A percentile compares a stretch with the other conserved stretches of the same genome.
These are phyloP conservation scores for Candida awuae DNA, from an alignment of 805 yeast genomes.

Conservation along the genomic window DNA sequence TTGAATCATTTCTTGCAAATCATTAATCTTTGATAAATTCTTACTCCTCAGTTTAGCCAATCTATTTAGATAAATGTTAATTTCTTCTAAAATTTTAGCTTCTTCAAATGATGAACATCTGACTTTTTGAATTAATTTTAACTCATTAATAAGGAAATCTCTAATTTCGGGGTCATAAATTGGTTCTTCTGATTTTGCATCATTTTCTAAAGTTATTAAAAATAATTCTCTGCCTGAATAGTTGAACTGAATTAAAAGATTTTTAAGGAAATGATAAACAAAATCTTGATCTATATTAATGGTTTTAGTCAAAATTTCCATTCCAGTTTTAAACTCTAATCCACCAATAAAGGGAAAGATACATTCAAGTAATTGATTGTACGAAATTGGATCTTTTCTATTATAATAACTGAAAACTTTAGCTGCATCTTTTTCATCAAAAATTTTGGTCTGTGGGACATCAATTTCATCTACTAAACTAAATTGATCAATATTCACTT, in stretches of 20 bases:
- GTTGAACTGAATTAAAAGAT: conserved; percentile 11
- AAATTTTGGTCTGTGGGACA: conserved; percentile 17
- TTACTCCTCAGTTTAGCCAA: conserved; percentile 7
- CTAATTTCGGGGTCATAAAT: conserved; percentile 14
- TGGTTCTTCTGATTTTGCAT: conserved; percentile 1
- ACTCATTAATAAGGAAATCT: conserved; percentile 15
- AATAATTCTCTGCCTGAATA: conserved; percentile 22
- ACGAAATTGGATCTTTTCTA: conserved; percentile 23
- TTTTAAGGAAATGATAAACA: conserved; percentile 17
- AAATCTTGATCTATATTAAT: conserved; percentile 19
- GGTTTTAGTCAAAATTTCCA: conserved; percentile 16
- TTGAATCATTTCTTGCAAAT: conserved; percentile 13
- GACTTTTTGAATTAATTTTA: conserved; percentile 9
- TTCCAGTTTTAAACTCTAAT: conserved; percentile 16
- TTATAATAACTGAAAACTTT: conserved; percentile 24
- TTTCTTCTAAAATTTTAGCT: conserved; percentile 18
- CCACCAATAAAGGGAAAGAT: conserved; percentile 18
- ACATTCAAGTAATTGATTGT: conserved; percentile 21
- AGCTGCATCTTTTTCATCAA: conserved; percentile 14
- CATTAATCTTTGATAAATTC: conserved; percentile 9
- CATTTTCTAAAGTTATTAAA: conserved; percentile 13
- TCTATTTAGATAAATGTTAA: conserved; percentile 11
- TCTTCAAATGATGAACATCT: conserved; percentile 16
- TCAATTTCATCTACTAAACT: conserved; percentile 18
- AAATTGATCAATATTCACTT: conserved; percentile 20